These are phyloP conservation scores for Mycena sp. DNA, from an alignment of 1,284 basidiomycete genomes.

Conservation along the genomic window DNA sequence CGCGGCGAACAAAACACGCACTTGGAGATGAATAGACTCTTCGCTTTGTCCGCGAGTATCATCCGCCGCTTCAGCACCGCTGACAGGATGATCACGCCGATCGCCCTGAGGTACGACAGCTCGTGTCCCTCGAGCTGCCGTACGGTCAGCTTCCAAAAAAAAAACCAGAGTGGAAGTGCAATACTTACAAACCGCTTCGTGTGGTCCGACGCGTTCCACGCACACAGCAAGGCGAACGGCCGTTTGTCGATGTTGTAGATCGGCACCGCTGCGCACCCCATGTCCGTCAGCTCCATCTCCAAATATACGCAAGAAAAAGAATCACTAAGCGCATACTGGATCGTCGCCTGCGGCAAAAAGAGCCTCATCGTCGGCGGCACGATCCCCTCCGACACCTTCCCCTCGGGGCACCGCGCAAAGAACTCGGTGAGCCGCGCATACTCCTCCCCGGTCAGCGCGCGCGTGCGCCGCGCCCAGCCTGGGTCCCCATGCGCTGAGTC, in stretches of 20 bases:
- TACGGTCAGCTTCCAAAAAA: neutral
- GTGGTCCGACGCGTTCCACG: constrained; percentile 86
- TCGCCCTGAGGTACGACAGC: constrained; percentile 49
- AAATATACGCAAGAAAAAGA: constrained; percentile 11
- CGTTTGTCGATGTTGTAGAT: constrained; percentile 95
- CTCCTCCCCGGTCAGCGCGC: constrained; percentile 69
- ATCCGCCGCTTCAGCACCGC: constrained; percentile 93
- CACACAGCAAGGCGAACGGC: constrained; percentile 92
- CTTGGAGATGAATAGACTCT: constrained; percentile 92
- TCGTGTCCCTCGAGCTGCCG: constrained; percentile 86
- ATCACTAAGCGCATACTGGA: constrained; percentile 88
- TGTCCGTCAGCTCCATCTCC: constrained; percentile 5
- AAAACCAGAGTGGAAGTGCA: no score
- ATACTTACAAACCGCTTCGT: constrained; percentile 79
- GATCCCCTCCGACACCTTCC: constrained; percentile 86
- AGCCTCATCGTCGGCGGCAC: constrained; percentile 81
- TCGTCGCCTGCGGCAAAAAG: constrained; percentile 75
- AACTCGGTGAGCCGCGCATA: constrained; percentile 80
- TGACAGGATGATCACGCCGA: constrained; percentile 92
- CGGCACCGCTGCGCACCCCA: constrained; percentile 71
- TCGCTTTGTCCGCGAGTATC: constrained; percentile 94
- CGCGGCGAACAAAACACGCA: no score
- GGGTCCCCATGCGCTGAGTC: constrained; percentile 54
- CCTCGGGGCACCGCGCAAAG: constrained; percentile 82
- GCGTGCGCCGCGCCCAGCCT: constrained; percentile 39